Percentiles rank a stretch among this genome's conserved stretches.
phyloP scores from a whole-genome alignment of 2,329 filamentous ascomycete species.

The Volutella citrinella region DNA sequence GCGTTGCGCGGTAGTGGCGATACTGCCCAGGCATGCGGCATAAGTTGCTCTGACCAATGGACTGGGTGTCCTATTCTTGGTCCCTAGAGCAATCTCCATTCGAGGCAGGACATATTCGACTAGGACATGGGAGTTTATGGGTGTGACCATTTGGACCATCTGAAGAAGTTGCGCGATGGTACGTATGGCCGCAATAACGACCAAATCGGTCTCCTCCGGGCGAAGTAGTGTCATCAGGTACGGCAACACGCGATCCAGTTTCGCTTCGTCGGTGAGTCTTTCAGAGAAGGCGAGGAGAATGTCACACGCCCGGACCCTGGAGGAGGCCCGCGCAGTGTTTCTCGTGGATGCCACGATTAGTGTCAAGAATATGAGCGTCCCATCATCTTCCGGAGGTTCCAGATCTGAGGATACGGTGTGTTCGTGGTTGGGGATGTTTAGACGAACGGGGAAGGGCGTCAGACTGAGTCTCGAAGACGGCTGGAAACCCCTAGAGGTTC shows the following conservation, averaged over 20 bases:
- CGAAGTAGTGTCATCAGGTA: conserved; percentile 77
- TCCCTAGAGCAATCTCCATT: conserved; percentile 53
- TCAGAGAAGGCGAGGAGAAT: conserved; percentile 89
- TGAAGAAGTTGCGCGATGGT: conserved; percentile 86
- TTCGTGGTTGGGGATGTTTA: conserved; percentile 84
- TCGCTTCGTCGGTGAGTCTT: conserved; percentile 88
- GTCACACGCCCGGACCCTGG: conserved; percentile 85
- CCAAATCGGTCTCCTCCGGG: conserved; percentile 77
- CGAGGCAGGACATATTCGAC: conserved; percentile 66
- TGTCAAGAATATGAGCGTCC: conserved; percentile 87
- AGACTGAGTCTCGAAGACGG: conserved; percentile 45
- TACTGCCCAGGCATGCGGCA: conserved; percentile 83
- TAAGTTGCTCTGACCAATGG: conserved; percentile 84
- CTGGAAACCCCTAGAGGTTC: conserved; percentile 25
- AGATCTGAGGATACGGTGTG: conserved; percentile 62
- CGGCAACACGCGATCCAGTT: conserved; percentile 87
- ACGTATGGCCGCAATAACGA: conserved; percentile 80
- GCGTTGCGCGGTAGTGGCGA: conserved; percentile 79
- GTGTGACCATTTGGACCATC: conserved; percentile 83
- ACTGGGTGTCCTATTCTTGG: conserved; percentile 47
- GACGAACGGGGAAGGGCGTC: conserved; percentile 72
- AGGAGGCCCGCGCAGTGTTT: conserved; percentile 84
- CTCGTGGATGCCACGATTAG: conserved; percentile 84
- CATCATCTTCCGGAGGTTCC: conserved; percentile 72
- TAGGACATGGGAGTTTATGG: conserved; percentile 67